Conservation (phyloP, 495 filamentous ascomycete species). For the Extremus antarcticus region DNA sequence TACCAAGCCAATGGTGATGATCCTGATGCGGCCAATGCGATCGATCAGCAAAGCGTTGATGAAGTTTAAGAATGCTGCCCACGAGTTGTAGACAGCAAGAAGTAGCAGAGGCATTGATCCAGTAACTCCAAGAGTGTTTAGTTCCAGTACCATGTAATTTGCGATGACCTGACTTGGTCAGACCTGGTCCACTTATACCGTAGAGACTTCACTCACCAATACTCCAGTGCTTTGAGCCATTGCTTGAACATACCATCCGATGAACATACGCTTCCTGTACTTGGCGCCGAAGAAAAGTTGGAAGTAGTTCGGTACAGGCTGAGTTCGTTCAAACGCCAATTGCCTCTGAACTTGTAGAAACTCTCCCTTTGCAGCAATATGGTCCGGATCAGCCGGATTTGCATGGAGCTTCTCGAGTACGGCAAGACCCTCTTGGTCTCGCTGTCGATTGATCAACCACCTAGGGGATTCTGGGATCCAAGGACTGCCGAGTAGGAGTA, state of each 20-base stretch:
- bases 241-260: not conserved
- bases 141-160: not conserved
- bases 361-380: not conserved
- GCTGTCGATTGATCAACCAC: slow-evolving; percentile 54
- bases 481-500: not conserved
- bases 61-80: not conserved
- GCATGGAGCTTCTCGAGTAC: not conserved
- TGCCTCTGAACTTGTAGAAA: not conserved
- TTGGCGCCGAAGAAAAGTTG: not conserved
- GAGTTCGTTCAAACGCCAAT: not conserved
- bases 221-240: not conserved
- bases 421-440: slow-evolving; percentile 17
- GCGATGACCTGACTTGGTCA: not conserved
- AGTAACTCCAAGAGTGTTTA: not conserved
- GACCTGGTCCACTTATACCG: too few relatives aligned
- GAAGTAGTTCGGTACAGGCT: not conserved
- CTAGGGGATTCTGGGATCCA: slow-evolving; percentile 50
- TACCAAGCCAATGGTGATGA: not conserved
- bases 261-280: not conserved
- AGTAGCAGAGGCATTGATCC: not conserved
- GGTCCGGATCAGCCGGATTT: not conserved
- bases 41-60: not conserved
- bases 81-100: not conserved
- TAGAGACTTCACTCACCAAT: not conserved
- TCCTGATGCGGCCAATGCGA: not conserved